Evolutionary conservation across 2,329 filamentous ascomycete genomes (phyloP).

Genomic region (Phialophora tarda): DNA sequence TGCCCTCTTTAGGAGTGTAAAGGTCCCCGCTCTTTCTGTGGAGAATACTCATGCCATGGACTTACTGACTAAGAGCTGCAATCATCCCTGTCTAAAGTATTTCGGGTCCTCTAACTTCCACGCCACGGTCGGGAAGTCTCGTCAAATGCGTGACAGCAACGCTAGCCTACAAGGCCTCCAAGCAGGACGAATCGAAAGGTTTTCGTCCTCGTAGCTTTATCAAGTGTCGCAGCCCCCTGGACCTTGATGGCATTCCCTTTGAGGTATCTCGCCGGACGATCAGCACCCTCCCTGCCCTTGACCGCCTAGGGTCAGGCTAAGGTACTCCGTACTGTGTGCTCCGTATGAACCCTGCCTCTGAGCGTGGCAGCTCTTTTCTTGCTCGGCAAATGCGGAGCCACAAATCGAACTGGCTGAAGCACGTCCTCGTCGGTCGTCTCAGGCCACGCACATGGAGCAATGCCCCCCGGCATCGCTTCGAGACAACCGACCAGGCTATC

Average conservation of each 20-base stretch:
- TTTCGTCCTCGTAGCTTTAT: background rate
- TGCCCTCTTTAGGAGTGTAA: background rate
- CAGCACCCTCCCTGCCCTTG: background rate
- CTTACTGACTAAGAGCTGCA: background rate
- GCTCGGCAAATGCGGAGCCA: background rate
- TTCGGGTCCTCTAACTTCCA: background rate
- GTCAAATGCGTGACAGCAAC: background rate
- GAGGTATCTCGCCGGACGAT: conserved; percentile 1
- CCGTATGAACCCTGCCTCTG: background rate
- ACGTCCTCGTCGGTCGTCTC: background rate
- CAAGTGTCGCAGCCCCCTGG: conserved; percentile 3
- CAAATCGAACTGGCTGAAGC: background rate
- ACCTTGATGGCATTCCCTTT: background rate
- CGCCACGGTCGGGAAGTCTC: background rate
- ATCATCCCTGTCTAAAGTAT: background rate
- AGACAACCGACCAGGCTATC: background rate
- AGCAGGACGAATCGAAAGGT: background rate
- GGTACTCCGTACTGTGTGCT: too few relatives aligned
- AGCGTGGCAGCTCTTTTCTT: background rate
- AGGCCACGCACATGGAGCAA: background rate
- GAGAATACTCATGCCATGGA: background rate
- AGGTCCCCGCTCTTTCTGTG: background rate
- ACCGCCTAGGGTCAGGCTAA: background rate
- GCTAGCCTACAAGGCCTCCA: background rate
- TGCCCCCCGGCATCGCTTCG: background rate